Evolutionary conservation across 805 yeast species (phyloP).

Genomic region (Metschnikowia anglica): DNA sequence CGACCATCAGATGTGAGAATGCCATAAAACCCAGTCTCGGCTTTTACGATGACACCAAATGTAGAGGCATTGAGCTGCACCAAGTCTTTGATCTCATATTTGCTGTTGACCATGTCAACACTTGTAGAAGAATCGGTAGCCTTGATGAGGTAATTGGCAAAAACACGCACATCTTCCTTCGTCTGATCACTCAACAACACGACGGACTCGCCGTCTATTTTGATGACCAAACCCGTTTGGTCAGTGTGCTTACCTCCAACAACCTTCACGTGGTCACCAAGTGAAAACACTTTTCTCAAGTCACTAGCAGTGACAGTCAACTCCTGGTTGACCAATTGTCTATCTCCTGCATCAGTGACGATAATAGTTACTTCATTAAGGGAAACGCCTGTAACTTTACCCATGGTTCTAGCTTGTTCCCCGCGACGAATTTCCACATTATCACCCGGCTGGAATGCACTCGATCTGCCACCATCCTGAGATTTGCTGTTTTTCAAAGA

Average conservation of each 20-base stretch:
- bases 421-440: conserved; percentile 89
- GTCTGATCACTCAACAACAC: conserved; percentile 89
- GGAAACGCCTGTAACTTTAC: conserved; percentile 69
- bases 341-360: conserved; percentile 56
- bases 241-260: conserved; percentile 88
- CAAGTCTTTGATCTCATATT: conserved; percentile 83
- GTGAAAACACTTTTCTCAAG: conserved; percentile 77
- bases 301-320: conserved; percentile 81
- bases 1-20: conserved; percentile 83
- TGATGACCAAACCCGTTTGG: conserved; percentile 92
- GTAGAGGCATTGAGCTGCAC: conserved; percentile 82
- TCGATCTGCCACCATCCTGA: conserved; percentile 28
- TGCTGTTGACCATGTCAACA: conserved; percentile 63
- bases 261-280: conserved; percentile 95
- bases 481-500: conserved; percentile 60
- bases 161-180: conserved; percentile 83
- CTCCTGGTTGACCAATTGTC: conserved; percentile 51
- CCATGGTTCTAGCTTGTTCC: conserved; percentile 88
- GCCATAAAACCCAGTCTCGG: conserved; percentile 83
- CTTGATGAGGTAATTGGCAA: conserved; percentile 84
- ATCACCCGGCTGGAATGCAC: conserved; percentile 86
- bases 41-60: conserved; percentile 86
- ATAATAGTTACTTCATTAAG: conserved; percentile 52
- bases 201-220: conserved; percentile 78
- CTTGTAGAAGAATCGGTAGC: conserved; percentile 77